These are phyloP conservation scores for Fusarium sp. DNA, from an alignment of 2,329 filamentous ascomycete genomes.

Conservation along the genomic window DNA sequence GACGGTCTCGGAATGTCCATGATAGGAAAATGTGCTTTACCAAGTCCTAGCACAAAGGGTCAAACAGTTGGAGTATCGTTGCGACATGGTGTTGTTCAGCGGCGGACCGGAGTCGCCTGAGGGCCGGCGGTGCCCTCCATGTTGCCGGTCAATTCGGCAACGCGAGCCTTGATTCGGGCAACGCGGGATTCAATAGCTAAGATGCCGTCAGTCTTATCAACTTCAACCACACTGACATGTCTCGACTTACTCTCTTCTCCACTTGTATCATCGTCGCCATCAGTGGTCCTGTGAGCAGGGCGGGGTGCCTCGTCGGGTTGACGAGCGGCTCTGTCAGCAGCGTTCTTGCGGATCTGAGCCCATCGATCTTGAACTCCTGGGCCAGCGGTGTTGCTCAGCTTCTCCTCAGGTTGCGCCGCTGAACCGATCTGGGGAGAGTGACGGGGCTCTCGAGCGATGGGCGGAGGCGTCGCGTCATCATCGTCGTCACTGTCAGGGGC, in stretches of 20 bases:
- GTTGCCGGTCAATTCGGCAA: slow-evolving; percentile 91
- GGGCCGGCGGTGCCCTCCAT: slow-evolving; percentile 70
- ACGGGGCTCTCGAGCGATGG: slow-evolving; percentile 59
- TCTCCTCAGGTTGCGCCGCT: slow-evolving; percentile 47
- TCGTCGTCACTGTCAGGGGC: slow-evolving; percentile 69
- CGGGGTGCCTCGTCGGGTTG: slow-evolving; percentile 74
- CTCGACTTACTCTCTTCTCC: slow-evolving; percentile 87
- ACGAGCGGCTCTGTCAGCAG: slow-evolving; percentile 80
- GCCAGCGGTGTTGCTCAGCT: slow-evolving; percentile 49
- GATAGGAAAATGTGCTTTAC: slow-evolving; percentile 15
- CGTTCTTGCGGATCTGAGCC: slow-evolving; percentile 96
- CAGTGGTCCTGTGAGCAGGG: slow-evolving; percentile 66
- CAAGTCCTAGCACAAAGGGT: slow-evolving; percentile 7
- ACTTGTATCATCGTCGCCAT: slow-evolving; percentile 88
- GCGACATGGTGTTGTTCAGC: slow-evolving; percentile 15
- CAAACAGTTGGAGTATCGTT: background rate
- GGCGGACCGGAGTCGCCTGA: slow-evolving; percentile 35
- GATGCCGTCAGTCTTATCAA: slow-evolving; percentile 36
- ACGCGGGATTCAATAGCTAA: slow-evolving; percentile 96
- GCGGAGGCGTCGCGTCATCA: slow-evolving; percentile 63
- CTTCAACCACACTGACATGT: background rate
- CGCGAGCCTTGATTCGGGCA: slow-evolving; percentile 95
- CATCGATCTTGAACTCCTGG: slow-evolving; percentile 77
- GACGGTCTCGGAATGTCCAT: slow-evolving; percentile 24
- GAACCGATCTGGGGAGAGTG: slow-evolving; percentile 43